Conservation (phyloP, 2,329 filamentous ascomycete species). For the Fusarium penzigii region DNA sequence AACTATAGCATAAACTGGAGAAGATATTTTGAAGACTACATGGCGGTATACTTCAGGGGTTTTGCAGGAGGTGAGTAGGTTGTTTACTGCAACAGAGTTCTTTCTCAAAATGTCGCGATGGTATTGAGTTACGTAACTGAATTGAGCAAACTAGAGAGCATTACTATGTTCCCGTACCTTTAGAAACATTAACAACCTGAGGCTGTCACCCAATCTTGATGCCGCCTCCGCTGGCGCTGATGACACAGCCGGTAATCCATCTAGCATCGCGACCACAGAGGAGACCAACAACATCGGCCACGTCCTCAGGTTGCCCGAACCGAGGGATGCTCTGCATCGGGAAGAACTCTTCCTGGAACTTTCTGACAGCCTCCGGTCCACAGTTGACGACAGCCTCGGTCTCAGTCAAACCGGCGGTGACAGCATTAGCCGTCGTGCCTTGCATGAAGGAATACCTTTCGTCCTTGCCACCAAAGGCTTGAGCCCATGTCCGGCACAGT, state of each 20-base stretch:
- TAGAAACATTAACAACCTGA: too few species aligned
- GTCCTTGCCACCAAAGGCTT: conserved; percentile 38
- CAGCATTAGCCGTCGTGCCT: conserved; percentile 38
- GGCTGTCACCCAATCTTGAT: conserved; percentile 31
- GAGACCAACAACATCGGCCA: conserved; percentile 38
- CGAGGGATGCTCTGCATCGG: conserved; percentile 34
- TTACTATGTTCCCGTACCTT: too few species aligned
- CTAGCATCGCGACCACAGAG: conserved; percentile 35
- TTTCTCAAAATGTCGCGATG: too few species aligned
- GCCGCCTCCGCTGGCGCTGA: conserved; percentile 38
- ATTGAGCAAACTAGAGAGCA: too few species aligned
- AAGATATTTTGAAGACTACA: too few species aligned
- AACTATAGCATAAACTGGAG: too few species aligned
- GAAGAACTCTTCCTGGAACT: conserved; percentile 36
- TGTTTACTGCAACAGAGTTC: too few species aligned
- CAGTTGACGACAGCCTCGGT: conserved; percentile 37
- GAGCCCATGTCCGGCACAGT: conserved; percentile 38
- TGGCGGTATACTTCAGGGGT: too few species aligned
- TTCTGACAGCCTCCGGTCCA: conserved; percentile 32
- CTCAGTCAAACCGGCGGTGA: conserved; percentile 34
- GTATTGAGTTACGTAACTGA: too few species aligned
- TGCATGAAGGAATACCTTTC: conserved; percentile 36
- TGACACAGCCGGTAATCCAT: conserved; percentile 39
- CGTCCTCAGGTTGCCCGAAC: conserved; percentile 37
- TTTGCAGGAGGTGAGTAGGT: too few species aligned